Evolutionary conservation across 257 asterid species (phyloP), one percentile per base, ranked within the genome.

Genomic region (Forsythia suspensa): DNA sequence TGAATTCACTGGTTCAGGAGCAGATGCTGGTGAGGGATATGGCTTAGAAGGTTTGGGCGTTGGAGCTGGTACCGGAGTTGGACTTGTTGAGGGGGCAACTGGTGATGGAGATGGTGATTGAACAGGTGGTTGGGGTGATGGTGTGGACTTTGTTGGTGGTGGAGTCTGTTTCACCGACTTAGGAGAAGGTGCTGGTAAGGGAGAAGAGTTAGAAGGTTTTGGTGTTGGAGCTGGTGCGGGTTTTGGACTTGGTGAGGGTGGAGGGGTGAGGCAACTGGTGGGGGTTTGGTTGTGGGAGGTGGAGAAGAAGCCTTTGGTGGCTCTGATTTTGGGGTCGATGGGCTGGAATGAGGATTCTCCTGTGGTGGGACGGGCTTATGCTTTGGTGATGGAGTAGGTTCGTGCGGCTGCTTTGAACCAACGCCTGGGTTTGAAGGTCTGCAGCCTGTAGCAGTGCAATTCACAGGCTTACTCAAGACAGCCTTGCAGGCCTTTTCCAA

Each of bases 361-460:
- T 29, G 34, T 29, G 34, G 34, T 29, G 34, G 34, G 34, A 29
- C 34, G 34, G 34, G 34, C 34, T 29, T 29, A 29, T 29, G 34
- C 34, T 29, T 70, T n/a, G 81, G 75, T 44, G 20, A 42, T 37
- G 10, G 52, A 72, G 1, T 76, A 29, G 34, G 34, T 36, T 59
- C 39, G 43, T 75, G 82, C 52, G 70, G 81, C 0, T 1, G 34
- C 34, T 29, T 29, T 29, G 34, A 29, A 29, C 34, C 34, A 29
- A 29, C 34, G 34, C 34, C 34, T 29, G 73, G 24, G 13, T 52
- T 39, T 34, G 78, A 44, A 24, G 34, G 16, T 75, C 83, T 74
- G 59, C 86, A 85, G 24, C 78, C 77, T 10, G 51, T 21, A 73
- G 74, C 65, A 38, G 52, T 75, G 21, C 89, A 86, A 76, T 81